These are phyloP conservation scores for Plasmodium gonderi DNA, from an alignment of 169 alveolate species.

Conservation along the genomic window DNA sequence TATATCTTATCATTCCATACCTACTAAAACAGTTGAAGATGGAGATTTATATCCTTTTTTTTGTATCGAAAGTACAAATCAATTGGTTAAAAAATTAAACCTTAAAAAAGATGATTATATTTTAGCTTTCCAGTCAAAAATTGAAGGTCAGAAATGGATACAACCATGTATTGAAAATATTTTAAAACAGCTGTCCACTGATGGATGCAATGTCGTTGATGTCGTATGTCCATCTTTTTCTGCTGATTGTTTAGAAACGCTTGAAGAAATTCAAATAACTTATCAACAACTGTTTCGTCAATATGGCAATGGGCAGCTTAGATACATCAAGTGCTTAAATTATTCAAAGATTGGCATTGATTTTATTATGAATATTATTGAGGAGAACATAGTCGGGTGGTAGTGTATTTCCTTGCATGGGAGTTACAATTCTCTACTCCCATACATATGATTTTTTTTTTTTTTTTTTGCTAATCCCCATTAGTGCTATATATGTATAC, in stretches of 20 bases:
- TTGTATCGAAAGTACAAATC: constrained; percentile 72
- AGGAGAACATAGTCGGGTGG: constrained; percentile 57
- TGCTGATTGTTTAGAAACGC: constrained; percentile 64
- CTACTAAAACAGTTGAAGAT: constrained; percentile 35
- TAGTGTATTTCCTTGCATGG: neutral
- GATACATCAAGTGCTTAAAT: constrained; percentile 65
- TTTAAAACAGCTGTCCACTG: constrained; percentile 20
- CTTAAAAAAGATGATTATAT: constrained; percentile 52
- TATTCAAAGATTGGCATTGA: constrained; percentile 59
- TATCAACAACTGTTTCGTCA: constrained; percentile 24
- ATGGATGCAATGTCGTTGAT: constrained; percentile 23
- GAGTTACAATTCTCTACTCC: neutral
- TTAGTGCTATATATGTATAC: too few species aligned
- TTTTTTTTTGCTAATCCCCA: neutral
- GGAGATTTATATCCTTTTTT: constrained; percentile 69
- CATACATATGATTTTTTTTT: neutral
- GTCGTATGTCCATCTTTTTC: constrained; percentile 70
- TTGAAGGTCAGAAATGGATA: constrained; percentile 56
- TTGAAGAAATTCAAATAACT: constrained; percentile 51
- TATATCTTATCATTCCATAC: constrained; percentile 63
- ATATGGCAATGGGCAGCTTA: constrained; percentile 23
- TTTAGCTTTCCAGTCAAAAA: constrained; percentile 48
- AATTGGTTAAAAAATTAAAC: constrained; percentile 26
- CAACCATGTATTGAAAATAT: constrained; percentile 61
- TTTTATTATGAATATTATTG: constrained; percentile 32